phyloP scores from a whole-genome alignment of 495 filamentous ascomycete species.

The Jackrogersella multiformis region DNA sequence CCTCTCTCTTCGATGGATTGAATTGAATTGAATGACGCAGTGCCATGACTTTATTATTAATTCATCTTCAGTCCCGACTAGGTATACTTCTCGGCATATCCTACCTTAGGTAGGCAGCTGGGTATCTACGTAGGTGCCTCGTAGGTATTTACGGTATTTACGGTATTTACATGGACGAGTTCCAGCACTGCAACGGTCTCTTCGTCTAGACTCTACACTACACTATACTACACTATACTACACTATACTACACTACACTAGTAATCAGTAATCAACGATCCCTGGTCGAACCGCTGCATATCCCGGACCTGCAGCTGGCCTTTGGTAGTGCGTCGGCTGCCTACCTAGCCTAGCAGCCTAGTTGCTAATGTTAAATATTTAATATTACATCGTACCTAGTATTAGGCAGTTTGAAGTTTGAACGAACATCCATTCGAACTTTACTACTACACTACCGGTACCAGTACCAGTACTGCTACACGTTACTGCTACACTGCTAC shows the following conservation, averaged over 20 bases:
- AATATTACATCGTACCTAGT: background rate
- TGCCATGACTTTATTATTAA: conserved; percentile 6
- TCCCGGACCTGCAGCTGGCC: conserved; percentile 37
- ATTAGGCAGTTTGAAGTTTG: conserved; percentile 2
- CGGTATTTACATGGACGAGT: background rate
- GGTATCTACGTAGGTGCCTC: too few species aligned
- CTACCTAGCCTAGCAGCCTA: too few species aligned
- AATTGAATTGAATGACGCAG: conserved; percentile 22
- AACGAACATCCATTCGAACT: conserved; percentile 4
- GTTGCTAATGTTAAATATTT: conserved; percentile 6
- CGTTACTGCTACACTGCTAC: too few species aligned
- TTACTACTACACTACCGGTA: too few species aligned
- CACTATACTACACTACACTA: background rate
- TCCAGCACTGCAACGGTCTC: too few species aligned
- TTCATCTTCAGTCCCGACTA: background rate
- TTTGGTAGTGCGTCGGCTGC: conserved; percentile 25
- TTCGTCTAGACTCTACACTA: too few species aligned
- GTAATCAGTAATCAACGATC: background rate
- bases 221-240: background rate
- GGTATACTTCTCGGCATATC: background rate
- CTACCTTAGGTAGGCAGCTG: background rate
- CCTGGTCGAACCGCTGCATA: conserved; percentile 14
- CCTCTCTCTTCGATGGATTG: too few species aligned
- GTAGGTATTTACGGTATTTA: too few species aligned
- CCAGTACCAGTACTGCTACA: too few species aligned